Percentiles rank a stretch among this genome's conserved stretches.
These are phyloP conservation scores for Suillus luteus DNA, from an alignment of 768 basidiomycete genomes.

Conservation along the genomic window DNA sequence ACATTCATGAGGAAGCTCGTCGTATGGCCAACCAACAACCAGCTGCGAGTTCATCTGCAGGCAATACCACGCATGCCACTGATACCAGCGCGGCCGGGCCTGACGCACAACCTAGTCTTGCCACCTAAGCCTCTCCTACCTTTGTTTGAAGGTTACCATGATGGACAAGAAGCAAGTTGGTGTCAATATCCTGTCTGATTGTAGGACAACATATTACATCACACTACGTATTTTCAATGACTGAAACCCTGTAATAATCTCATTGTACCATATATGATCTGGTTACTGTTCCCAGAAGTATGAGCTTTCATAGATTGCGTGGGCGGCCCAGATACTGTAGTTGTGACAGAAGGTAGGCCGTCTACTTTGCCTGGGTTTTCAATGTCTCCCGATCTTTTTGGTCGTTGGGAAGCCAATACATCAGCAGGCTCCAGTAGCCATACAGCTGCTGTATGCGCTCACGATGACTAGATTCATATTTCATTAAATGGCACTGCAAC, in stretches of 20 bases:
- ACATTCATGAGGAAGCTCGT: constrained; percentile 92
- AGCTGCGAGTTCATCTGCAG: constrained; percentile 19
- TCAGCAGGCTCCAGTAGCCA: not conserved
- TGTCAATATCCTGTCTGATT: not conserved
- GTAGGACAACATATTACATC: not conserved
- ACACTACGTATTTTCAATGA: not conserved
- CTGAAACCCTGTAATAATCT: constrained; percentile 2
- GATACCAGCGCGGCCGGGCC: constrained; percentile 11
- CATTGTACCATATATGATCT: not conserved
- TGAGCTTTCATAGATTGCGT: not conserved
- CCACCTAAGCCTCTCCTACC: constrained; percentile 12
- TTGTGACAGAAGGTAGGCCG: not conserved
- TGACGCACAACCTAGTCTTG: constrained; percentile 15
- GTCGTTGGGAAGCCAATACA: not conserved
- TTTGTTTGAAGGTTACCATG: constrained; percentile 1
- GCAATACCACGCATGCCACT: not conserved
- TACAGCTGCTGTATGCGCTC: not conserved
- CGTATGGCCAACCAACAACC: constrained; percentile 61
- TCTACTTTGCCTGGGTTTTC: not conserved
- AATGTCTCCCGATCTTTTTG: not conserved
- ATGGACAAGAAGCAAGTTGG: not conserved
- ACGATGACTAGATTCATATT: not conserved
- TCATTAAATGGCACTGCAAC: not conserved
- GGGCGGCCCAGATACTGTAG: not conserved
- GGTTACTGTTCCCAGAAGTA: not conserved